These are phyloP conservation scores for Phytophthora aleatoria DNA, from an alignment of 352 stramenopile genomes.

Conservation along the genomic window DNA sequence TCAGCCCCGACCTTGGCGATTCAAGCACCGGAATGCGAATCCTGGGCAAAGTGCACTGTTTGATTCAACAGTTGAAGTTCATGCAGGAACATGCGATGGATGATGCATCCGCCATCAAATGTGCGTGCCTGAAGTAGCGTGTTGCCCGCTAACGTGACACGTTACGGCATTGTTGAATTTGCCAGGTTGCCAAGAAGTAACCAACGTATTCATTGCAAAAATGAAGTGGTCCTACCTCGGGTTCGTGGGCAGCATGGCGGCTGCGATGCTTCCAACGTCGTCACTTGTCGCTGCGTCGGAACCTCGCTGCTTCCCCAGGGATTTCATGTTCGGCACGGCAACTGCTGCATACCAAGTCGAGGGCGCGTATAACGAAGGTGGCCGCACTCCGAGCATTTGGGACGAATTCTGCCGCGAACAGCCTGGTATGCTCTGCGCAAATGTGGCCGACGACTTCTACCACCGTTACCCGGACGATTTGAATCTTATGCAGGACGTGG, in stretches of 20 bases:
- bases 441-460: slow-evolving; percentile 93
- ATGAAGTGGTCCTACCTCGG: slow-evolving; percentile 22
- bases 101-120: slow-evolving; percentile 19
- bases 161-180: slow-evolving; percentile 6
- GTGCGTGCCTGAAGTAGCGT: slow-evolving; percentile 21
- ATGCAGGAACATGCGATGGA: background rate
- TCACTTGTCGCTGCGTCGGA: slow-evolving; percentile 6
- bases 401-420: slow-evolving; percentile 86
- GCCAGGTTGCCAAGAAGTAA: slow-evolving; percentile 4
- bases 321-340: slow-evolving; percentile 83
- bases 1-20: slow-evolving; percentile 1
- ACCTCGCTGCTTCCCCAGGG: slow-evolving; percentile 43
- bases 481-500: slow-evolving; percentile 89
- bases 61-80: slow-evolving; percentile 17
- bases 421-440: slow-evolving; percentile 71
- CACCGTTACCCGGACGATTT: slow-evolving; percentile 91
- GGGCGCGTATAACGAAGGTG: slow-evolving; percentile 76
- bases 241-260: slow-evolving; percentile 7
- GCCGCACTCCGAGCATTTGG: slow-evolving; percentile 88
- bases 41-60: background rate
- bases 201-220: background rate
- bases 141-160: background rate
- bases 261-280: background rate
- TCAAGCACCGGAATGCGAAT: slow-evolving; percentile 16
- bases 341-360: slow-evolving; percentile 93